A percentile compares a stretch with the other conserved stretches of the same genome.
These are phyloP conservation scores for Microbotryum intermedium DNA, from an alignment of 1,284 basidiomycete species.

Conservation along the genomic window DNA sequence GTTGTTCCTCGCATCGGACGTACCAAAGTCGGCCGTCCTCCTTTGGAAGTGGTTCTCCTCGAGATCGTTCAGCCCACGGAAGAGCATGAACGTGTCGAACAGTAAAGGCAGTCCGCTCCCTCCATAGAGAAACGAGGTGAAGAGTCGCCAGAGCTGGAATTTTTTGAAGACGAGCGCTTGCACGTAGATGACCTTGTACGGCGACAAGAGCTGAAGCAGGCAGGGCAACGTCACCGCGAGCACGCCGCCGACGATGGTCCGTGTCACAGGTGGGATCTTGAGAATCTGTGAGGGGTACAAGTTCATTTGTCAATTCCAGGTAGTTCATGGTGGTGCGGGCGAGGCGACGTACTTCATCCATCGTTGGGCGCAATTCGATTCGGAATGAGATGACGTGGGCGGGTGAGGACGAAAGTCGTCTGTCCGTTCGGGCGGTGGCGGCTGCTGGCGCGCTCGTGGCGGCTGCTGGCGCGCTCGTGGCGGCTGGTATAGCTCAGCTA, in stretches of 20 bases:
- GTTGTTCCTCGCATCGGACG: too few species aligned
- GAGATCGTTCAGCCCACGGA: slow-evolving; percentile 56
- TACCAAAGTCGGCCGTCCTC: slow-evolving; percentile 65
- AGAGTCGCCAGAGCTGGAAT: slow-evolving; percentile 62
- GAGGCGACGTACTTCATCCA: too few species aligned
- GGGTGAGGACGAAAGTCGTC: too few species aligned
- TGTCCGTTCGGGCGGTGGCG: too few species aligned
- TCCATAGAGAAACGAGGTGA: slow-evolving; percentile 68
- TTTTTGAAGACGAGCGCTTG: slow-evolving; percentile 10
- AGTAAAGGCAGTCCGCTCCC: slow-evolving; percentile 55
- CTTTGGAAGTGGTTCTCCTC: slow-evolving; percentile 54
- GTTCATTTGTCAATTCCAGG: too few species aligned
- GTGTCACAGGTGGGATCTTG: slow-evolving; percentile 79
- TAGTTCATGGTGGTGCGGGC: too few species aligned
- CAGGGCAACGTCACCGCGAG: slow-evolving; percentile 55
- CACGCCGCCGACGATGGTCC: slow-evolving; percentile 57
- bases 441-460: too few species aligned
- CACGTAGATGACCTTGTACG: slow-evolving; percentile 51
- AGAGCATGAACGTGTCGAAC: slow-evolving; percentile 68
- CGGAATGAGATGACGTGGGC: too few species aligned
- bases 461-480: too few species aligned
- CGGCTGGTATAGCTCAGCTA: too few species aligned
- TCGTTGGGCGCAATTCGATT: too few species aligned
- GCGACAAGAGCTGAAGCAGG: slow-evolving; percentile 51
- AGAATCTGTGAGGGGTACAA: slow-evolving; percentile 47